These are phyloP conservation scores for Spathaspora gorwiae DNA, from an alignment of 805 yeast species.

Conservation along the genomic window DNA sequence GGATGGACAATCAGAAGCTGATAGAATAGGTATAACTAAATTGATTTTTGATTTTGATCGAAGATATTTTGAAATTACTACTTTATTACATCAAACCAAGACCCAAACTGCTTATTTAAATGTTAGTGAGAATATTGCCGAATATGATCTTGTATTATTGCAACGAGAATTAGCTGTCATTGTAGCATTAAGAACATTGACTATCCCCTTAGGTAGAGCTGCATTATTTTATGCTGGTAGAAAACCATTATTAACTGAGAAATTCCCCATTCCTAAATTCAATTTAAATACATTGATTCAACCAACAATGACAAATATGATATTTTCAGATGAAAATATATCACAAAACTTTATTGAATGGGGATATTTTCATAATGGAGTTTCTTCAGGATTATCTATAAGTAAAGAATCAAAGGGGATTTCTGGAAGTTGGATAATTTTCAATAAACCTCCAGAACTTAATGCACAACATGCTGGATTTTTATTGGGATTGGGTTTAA, in stretches of 20 bases:
- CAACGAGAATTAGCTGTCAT: constrained; percentile 58
- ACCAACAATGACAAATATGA: constrained; percentile 63
- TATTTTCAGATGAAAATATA: constrained; percentile 51
- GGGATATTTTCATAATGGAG: constrained; percentile 94
- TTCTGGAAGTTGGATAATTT: constrained; percentile 87
- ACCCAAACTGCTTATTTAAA: constrained; percentile 49
- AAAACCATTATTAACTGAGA: constrained; percentile 78
- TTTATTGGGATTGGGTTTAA: constrained; percentile 83
- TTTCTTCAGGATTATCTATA: constrained; percentile 76
- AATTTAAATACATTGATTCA: constrained; percentile 62
- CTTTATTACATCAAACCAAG: constrained; percentile 64
- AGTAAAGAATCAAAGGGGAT: constrained; percentile 65
- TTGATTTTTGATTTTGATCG: constrained; percentile 74
- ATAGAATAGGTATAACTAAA: constrained; percentile 60
- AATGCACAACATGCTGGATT: constrained; percentile 93
- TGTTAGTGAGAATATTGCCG: constrained; percentile 39
- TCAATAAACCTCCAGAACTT: constrained; percentile 67
- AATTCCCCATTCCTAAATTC: constrained; percentile 72
- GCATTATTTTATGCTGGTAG: constrained; percentile 65
- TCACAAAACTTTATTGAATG: constrained; percentile 54
- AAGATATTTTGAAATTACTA: constrained; percentile 71
- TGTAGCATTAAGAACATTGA: constrained; percentile 66
- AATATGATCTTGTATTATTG: constrained; percentile 50
- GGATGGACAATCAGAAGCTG: constrained; percentile 71
- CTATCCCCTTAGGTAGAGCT: constrained; percentile 76